Percentiles rank a stretch among this genome's conserved stretches.
Evolutionary conservation across 768 basidiomycete species (phyloP).

Genomic region (Lentinula lateritia): DNA sequence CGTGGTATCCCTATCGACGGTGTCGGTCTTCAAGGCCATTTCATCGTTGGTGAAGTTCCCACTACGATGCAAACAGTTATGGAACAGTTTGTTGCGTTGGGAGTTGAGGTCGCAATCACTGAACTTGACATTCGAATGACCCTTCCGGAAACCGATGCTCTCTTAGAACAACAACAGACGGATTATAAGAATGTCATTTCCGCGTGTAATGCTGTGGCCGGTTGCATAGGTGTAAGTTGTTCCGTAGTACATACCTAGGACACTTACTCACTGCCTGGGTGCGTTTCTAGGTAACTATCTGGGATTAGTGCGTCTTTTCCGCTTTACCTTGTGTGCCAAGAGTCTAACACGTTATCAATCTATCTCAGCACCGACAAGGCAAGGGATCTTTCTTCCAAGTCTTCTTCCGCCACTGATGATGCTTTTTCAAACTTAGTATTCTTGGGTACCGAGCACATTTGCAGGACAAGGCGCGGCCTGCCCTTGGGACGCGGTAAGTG

Average conservation of each 20-base stretch:
- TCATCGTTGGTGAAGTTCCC: slow-evolving; percentile 55
- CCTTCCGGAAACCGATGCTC: slow-evolving; percentile 42
- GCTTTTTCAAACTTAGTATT: slow-evolving; percentile 19
- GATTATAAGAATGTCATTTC: slow-evolving; percentile 53
- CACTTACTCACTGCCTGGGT: background rate
- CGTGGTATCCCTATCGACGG: slow-evolving; percentile 52
- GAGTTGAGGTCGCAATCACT: slow-evolving; percentile 64
- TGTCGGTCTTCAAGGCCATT: slow-evolving; percentile 55
- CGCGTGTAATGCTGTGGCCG: slow-evolving; percentile 42
- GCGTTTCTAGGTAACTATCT: slow-evolving; percentile 26
- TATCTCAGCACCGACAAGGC: slow-evolving; percentile 30
- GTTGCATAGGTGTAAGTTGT: slow-evolving; percentile 29
- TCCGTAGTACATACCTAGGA: background rate
- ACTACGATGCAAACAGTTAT: slow-evolving; percentile 31
- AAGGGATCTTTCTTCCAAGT: background rate
- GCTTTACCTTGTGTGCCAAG: background rate
- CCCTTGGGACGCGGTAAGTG: slow-evolving; percentile 31
- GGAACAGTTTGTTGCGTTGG: slow-evolving; percentile 48
- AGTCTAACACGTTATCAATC: background rate
- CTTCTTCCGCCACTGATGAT: background rate
- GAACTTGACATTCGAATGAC: slow-evolving; percentile 64
- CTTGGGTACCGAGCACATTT: slow-evolving; percentile 34
- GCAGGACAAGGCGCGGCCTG: slow-evolving; percentile 30
- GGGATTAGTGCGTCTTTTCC: slow-evolving; percentile 22
- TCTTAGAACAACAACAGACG: slow-evolving; percentile 47